Evolutionary conservation across 306 rosid genomes (phyloP).

Genomic region (Pachyrhizus erosus): DNA sequence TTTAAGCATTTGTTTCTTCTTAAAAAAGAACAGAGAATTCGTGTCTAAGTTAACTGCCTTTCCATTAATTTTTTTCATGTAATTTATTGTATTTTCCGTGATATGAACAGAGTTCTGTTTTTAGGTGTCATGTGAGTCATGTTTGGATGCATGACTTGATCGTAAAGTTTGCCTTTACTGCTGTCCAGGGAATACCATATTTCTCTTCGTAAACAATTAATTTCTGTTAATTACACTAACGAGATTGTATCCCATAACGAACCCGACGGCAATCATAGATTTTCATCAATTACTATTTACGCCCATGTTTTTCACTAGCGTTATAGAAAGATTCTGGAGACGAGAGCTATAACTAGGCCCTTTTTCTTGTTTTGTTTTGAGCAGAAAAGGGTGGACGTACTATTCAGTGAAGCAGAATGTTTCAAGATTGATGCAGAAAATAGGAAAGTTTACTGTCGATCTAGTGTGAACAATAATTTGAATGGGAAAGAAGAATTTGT

Average conservation of each 20-base stretch:
- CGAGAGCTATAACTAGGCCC: not conserved
- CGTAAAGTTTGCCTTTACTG: not conserved
- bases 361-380: conserved; percentile 26
- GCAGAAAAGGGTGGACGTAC: conserved; percentile 75
- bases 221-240: not conserved
- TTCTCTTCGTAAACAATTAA: not conserved
- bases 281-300: not conserved
- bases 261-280: not conserved
- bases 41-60: not conserved
- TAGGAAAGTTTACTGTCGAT: conserved; percentile 78
- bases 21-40: not conserved
- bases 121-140: not conserved
- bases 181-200: not conserved
- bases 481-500: conserved; percentile 71
- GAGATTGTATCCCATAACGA: conserved; percentile 21
- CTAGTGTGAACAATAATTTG: conserved; percentile 59
- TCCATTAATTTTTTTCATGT: not conserved
- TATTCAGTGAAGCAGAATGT: conserved; percentile 86
- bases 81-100: not conserved
- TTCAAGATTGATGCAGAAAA: conserved; percentile 86
- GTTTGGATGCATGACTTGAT: not conserved
- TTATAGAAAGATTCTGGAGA: conserved; percentile 3
- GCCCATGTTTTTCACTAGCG: not conserved
- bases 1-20: not conserved
- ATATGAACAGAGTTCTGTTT: not conserved